A percentile compares a stretch with the other conserved stretches of the same genome.
phyloP scores from a whole-genome alignment of 768 basidiomycete species.

The Lentinula detonsa region DNA sequence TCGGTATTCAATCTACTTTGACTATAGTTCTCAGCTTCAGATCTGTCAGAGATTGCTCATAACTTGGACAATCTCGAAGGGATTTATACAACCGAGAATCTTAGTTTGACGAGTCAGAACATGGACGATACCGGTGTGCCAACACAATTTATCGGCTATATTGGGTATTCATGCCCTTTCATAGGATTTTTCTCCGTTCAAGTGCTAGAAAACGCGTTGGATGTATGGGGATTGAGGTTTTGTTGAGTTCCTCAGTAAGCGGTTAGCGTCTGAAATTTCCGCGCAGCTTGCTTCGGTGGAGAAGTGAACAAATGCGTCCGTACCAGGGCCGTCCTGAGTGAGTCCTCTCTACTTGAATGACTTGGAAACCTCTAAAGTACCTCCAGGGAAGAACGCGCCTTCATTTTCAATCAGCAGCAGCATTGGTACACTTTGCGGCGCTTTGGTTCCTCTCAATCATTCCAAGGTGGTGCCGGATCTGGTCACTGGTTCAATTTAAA shows the following conservation, averaged over 20 bases:
- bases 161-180: background rate
- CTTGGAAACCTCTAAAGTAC: background rate
- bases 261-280: background rate
- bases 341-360: conserved; percentile 13
- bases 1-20: background rate
- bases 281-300: conserved; percentile 74
- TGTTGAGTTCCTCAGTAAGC: conserved; percentile 7
- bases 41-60: conserved; percentile 71
- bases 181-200: conserved; percentile 90
- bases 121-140: conserved; percentile 84
- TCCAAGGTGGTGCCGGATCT: conserved; percentile 37
- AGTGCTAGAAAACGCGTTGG: conserved; percentile 78
- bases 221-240: conserved; percentile 80
- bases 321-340: conserved; percentile 79
- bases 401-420: conserved; percentile 79
- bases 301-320: conserved; percentile 72
- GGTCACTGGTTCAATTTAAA: conserved; percentile 90
- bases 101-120: conserved; percentile 53
- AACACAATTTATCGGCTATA: background rate
- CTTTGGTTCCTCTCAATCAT: conserved; percentile 54
- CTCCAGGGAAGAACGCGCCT: conserved; percentile 71
- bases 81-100: conserved; percentile 44
- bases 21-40: conserved; percentile 67
- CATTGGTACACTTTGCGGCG: conserved; percentile 90
- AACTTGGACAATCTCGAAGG: conserved; percentile 62